Evolutionary conservation across 331 rosid species (phyloP), one percentile per base, ranked within the genome.

Genomic region (Acacia concinna): DNA sequence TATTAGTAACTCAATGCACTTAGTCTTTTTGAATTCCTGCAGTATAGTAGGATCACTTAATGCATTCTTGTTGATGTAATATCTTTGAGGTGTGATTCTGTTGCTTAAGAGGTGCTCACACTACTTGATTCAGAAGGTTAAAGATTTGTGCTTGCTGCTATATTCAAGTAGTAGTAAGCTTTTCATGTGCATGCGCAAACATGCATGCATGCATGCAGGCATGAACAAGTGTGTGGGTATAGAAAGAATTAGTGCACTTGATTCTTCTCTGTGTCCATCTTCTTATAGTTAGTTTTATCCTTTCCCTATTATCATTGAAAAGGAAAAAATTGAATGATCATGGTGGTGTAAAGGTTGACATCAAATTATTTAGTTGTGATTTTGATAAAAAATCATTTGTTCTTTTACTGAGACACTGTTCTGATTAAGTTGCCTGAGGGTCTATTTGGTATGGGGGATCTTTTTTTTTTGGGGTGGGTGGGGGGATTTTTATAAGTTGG

Each of bases 1-100:
- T 83, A 23, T 51, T 76, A 64, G 57, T 74, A 70, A 68, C 77
- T 80, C 38, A 84, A 23, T 78, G 7, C 60, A 73, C 72, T 60
- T 18, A 63, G 62, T 81, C 78, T 77, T 41, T 41, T 51, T 17
- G 38, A 35, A 28, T 13, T 20, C 68, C 62, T 59, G 57, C 63
- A 72, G 30, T 62, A 49, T 49, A 67, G 18, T 82, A 52, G 75
- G 62, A 77, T 68, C 37, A 44, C 60, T 67, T 60, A 21, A 63
- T 56, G 54, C 66, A 72, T 28, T 78, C 71, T 38, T 38, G 41
- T 78, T 32, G 40, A 75, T 74, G 54, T n/a, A 67, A 35, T 52
- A 25, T 78, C 40, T 27, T 81, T 68, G 9, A 41, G 63, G 64
- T 37, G 47, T 75, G 81, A 78, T 54, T 54, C 52, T 84, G 62